These are phyloP conservation scores for Fermentozyma sake DNA, from an alignment of 1,139 yeast species.

Conservation along the genomic window DNA sequence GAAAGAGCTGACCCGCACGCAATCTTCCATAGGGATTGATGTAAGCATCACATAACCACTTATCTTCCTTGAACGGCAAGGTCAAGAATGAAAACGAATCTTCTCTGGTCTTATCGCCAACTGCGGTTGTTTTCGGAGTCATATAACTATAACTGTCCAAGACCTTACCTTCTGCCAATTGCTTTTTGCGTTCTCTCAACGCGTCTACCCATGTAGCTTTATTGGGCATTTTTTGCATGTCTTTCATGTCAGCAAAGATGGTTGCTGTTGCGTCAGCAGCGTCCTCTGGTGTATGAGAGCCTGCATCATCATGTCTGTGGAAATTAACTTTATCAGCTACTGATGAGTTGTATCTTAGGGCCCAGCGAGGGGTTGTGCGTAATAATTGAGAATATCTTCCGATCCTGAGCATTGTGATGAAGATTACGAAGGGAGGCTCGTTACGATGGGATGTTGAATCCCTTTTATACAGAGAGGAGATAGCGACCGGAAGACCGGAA, in stretches of 20 bases:
- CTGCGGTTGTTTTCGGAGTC: conserved; percentile 67
- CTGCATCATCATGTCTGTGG: conserved; percentile 38
- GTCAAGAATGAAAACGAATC: conserved; percentile 74
- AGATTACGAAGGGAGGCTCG: too few relatives aligned
- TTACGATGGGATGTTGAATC: too few relatives aligned
- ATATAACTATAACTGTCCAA: conserved; percentile 68
- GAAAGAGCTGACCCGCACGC: conserved; percentile 87
- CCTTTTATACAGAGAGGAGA: conserved; percentile 2
- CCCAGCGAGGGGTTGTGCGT: too few relatives aligned
- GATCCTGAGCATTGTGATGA: too few relatives aligned
- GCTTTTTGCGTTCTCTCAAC: conserved; percentile 66
- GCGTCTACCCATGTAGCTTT: conserved; percentile 85
- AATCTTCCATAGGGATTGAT: conserved; percentile 85
- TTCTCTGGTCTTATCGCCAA: conserved; percentile 65
- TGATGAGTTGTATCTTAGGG: conserved; percentile 6
- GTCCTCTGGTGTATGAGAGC: conserved; percentile 43
- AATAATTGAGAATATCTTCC: too few relatives aligned
- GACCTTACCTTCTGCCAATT: conserved; percentile 63
- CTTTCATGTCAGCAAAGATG: conserved; percentile 48
- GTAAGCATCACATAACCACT: conserved; percentile 79
- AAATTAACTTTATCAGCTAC: conserved; percentile 13
- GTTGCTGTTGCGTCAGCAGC: conserved; percentile 72
- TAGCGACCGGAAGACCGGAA: too few relatives aligned
- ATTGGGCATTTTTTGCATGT: conserved; percentile 36
- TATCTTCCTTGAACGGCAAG: conserved; percentile 80